Evolutionary conservation across 2,329 filamentous ascomycete species (phyloP).

Genomic region (Blumeriella jaapii): DNA sequence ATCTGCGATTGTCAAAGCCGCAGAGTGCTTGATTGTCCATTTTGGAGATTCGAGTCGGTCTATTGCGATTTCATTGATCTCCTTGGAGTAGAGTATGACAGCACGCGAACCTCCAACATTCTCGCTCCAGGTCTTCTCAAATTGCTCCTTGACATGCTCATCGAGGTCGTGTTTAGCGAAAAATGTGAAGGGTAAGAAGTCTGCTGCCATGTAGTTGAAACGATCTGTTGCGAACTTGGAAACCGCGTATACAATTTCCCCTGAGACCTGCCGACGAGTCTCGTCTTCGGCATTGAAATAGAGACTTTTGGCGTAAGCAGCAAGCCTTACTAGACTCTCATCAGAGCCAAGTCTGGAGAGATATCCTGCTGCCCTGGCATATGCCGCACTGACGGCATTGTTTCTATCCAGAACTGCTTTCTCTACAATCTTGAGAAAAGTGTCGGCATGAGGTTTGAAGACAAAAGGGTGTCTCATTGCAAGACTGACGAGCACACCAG

Average conservation of each 20-base stretch:
- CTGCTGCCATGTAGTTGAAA: constrained; percentile 64
- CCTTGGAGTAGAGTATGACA: constrained; percentile 70
- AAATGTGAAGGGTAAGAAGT: constrained; percentile 77
- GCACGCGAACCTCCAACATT: constrained; percentile 78
- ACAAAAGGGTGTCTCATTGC: constrained; percentile 68
- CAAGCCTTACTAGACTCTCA: constrained; percentile 39
- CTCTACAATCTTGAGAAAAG: constrained; percentile 66
- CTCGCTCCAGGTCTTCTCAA: constrained; percentile 77
- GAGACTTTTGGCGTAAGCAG: constrained; percentile 45
- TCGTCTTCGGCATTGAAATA: constrained; percentile 81
- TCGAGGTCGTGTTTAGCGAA: constrained; percentile 78
- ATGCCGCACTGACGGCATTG: constrained; percentile 82
- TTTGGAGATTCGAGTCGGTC: constrained; percentile 65
- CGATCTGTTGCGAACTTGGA: constrained; percentile 82
- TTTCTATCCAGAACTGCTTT: constrained; percentile 84
- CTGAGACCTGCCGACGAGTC: constrained; percentile 59
- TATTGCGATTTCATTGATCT: constrained; percentile 62
- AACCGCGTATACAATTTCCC: constrained; percentile 72
- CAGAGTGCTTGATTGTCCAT: constrained; percentile 85
- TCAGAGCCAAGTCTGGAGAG: constrained; percentile 51
- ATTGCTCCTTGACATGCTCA: constrained; percentile 67
- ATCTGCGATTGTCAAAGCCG: constrained; percentile 68
- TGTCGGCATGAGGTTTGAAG: constrained; percentile 63
- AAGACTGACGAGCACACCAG: constrained; percentile 71
- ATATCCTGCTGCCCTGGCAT: constrained; percentile 79